phyloP scores from a whole-genome alignment of 148 eudicot genomes.

The Rhododendron kiyosumense region DNA sequence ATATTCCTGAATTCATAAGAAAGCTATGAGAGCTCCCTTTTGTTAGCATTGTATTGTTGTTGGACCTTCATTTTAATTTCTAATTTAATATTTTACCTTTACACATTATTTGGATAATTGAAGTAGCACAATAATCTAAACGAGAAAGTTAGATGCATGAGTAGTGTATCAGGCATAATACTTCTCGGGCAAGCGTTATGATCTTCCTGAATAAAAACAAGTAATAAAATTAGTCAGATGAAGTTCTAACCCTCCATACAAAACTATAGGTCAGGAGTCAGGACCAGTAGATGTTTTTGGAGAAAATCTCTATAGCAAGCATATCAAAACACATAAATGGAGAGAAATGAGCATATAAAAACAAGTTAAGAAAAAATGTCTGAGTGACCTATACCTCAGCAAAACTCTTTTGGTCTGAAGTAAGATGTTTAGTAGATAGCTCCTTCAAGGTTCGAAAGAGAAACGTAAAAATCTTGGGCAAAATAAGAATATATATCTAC shows the following conservation, averaged over 20 bases:
- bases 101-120: no score
- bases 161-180: background rate
- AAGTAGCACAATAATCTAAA: background rate
- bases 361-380: no score
- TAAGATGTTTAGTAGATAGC: constrained; percentile 81
- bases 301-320: background rate
- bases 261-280: background rate
- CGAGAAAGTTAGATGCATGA: background rate
- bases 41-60: no score
- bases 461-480: constrained; percentile 86
- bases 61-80: no score
- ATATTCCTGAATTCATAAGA: no score
- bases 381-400: constrained; percentile 57
- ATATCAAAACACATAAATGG: background rate
- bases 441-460: constrained; percentile 90
- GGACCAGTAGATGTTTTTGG: background rate
- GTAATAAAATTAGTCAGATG: background rate
- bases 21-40: no score
- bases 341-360: no score
- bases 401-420: constrained; percentile 81
- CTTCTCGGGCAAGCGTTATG: background rate
- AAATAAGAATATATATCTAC: constrained; percentile 74
- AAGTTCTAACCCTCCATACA: background rate
- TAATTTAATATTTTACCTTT: no score
- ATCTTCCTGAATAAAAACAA: background rate